Evolutionary conservation across 2,329 filamentous ascomycete genomes (phyloP).

Genomic region (Cryphonectria radicalis): DNA sequence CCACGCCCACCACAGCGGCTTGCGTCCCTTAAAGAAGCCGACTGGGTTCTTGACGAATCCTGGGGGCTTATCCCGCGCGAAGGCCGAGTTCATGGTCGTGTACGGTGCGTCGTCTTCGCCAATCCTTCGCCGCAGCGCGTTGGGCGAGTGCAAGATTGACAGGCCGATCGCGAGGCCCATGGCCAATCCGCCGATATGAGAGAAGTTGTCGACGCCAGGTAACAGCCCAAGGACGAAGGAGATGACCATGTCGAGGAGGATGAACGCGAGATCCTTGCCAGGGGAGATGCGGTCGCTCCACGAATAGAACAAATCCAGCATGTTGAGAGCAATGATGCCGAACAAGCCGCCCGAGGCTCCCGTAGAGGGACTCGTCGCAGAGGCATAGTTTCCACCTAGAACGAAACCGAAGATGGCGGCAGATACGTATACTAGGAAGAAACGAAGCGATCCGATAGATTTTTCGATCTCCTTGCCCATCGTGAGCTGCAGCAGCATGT

Average conservation of each 20-base stretch:
- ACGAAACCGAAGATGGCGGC: conserved; percentile 96
- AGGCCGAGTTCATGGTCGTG: conserved; percentile 63
- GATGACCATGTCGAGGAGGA: conserved; percentile 82
- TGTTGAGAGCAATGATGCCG: conserved; percentile 83
- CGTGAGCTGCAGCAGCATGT: conserved; percentile 87
- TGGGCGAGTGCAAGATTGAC: conserved; percentile 86
- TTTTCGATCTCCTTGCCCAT: conserved; percentile 92
- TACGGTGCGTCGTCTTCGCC: conserved; percentile 71
- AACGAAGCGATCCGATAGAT: conserved; percentile 85
- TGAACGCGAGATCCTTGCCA: conserved; percentile 82
- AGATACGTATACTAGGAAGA: conserved; percentile 85
- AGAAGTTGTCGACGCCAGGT: conserved; percentile 94
- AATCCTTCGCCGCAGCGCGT: conserved; percentile 74
- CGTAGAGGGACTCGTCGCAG: conserved; percentile 78
- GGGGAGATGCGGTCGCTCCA: conserved; percentile 82
- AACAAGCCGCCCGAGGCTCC: conserved; percentile 92
- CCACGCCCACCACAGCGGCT: conserved; percentile 96
- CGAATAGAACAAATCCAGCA: conserved; percentile 90
- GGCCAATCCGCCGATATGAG: conserved; percentile 93
- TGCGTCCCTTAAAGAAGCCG: conserved; percentile 89
- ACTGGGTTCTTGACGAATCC: conserved; percentile 65
- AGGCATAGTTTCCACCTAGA: conserved; percentile 90
- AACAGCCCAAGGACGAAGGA: conserved; percentile 91
- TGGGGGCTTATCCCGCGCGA: conserved; percentile 50
- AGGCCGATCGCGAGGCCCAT: conserved; percentile 89